A percentile compares a stretch with the other conserved stretches of the same genome.
Conservation (phyloP, 2,329 filamentous ascomycete genomes). For the Mariannaea sp. region DNA sequence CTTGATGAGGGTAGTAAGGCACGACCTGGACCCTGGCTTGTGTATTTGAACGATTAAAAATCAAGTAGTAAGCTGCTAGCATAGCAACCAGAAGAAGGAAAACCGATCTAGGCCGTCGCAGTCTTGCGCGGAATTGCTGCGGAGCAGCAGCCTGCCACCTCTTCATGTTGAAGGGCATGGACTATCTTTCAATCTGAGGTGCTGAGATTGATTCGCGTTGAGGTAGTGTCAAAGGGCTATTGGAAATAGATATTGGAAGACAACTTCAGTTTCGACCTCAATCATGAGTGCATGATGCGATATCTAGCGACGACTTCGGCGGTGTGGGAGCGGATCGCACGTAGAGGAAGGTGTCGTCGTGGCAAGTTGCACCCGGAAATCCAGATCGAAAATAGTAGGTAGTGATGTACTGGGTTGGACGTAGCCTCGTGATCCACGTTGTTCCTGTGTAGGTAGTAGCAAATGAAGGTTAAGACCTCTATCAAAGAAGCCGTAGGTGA, state of each 20-base stretch:
- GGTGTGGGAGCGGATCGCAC: slow-evolving; percentile 9
- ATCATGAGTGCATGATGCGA: slow-evolving; percentile 32
- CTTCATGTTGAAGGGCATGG: slow-evolving; percentile 35
- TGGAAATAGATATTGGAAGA: slow-evolving; percentile 7
- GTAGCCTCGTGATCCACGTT: slow-evolving; percentile 13
- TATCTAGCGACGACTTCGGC: slow-evolving; percentile 9
- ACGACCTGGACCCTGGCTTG: slow-evolving; percentile 42
- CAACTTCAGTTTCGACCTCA: slow-evolving; percentile 7
- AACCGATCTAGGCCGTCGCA: slow-evolving; percentile 50
- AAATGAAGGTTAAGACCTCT: slow-evolving; percentile 44
- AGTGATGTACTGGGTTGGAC: no score
- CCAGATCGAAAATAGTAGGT: slow-evolving; percentile 20
- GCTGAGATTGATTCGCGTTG: slow-evolving; percentile 10
- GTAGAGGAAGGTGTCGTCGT: slow-evolving; percentile 16
- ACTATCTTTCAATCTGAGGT: slow-evolving; percentile 1
- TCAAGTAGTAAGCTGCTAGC: slow-evolving; percentile 50
- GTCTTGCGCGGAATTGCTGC: slow-evolving; percentile 41
- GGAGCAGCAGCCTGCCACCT: slow-evolving; percentile 41
- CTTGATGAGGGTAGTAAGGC: slow-evolving; percentile 27
- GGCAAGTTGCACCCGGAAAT: slow-evolving; percentile 19
- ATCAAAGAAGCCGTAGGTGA: slow-evolving; percentile 43
- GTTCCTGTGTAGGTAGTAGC: slow-evolving; percentile 5
- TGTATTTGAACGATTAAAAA: slow-evolving; percentile 44
- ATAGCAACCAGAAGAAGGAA: slow-evolving; percentile 48
- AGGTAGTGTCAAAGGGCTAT: slow-evolving; percentile 11